These are phyloP conservation scores for Citrullus amarus DNA, from an alignment of 306 rosid genomes.

Conservation along the genomic window DNA sequence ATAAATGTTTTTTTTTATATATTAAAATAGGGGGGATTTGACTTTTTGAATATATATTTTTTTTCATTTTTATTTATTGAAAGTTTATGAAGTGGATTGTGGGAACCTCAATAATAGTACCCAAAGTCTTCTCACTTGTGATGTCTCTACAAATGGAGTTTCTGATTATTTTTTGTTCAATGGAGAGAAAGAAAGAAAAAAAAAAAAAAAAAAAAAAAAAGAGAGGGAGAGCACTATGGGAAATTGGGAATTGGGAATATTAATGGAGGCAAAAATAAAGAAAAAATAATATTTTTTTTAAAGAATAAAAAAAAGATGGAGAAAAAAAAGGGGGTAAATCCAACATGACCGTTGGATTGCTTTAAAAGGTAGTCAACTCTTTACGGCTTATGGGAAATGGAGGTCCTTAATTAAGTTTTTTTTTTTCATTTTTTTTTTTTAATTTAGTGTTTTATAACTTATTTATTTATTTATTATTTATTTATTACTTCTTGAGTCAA, in stretches of 20 bases:
- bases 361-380: conserved; percentile 6
- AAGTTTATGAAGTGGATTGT: background rate
- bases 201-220: background rate
- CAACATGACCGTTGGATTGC: conserved; percentile 12
- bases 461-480: background rate
- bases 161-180: background rate
- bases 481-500: background rate
- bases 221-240: conserved; percentile 1
- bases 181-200: background rate
- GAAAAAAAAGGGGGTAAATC: background rate
- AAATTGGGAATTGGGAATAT: background rate
- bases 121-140: conserved; percentile 4
- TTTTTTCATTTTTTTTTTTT: background rate
- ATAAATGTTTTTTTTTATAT: background rate
- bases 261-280: background rate
- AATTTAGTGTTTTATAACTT: background rate
- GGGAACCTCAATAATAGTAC: conserved; percentile 1
- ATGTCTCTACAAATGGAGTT: background rate
- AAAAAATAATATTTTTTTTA: too few relatives aligned
- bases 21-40: background rate
- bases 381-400: background rate
- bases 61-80: background rate
- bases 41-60: background rate
- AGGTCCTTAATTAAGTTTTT: background rate
- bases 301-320: background rate